These are phyloP conservation scores for Lactarius akahatsu DNA, from an alignment of 768 basidiomycete genomes.

Conservation along the genomic window DNA sequence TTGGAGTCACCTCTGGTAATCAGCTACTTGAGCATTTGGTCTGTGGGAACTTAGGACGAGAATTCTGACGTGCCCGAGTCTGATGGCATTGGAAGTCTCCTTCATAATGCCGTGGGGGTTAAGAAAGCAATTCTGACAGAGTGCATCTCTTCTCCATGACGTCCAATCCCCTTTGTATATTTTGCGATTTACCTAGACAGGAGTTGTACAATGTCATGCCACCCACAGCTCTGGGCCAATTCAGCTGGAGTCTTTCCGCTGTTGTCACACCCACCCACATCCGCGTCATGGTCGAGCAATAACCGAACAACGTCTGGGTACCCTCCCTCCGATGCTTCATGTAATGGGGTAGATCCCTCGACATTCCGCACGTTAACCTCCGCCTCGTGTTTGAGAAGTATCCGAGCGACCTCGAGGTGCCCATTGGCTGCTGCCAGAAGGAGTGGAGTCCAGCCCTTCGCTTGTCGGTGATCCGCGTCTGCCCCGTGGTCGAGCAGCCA, in stretches of 20 bases:
- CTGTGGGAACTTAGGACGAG: too few species aligned
- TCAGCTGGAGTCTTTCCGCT: neutral
- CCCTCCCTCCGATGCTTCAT: neutral
- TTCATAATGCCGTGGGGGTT: neutral
- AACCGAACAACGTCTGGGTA: neutral
- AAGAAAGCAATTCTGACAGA: neutral
- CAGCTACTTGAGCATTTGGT: too few species aligned
- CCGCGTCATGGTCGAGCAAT: neutral
- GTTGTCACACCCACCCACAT: neutral
- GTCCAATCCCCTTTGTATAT: neutral
- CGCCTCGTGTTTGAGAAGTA: neutral
- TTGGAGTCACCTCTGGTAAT: too few species aligned
- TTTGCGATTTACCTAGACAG: neutral
- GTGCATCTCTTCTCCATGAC: neutral
- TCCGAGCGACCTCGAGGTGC: neutral
- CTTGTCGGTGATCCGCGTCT: neutral
- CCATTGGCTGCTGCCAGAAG: neutral
- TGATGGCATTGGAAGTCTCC: too few species aligned
- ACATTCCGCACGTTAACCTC: neutral
- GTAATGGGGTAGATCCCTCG: neutral
- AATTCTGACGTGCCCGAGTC: too few species aligned
- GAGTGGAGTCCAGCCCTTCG: neutral
- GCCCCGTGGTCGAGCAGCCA: neutral
- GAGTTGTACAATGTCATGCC: neutral
- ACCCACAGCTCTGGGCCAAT: neutral